These are phyloP conservation scores for Penicillium sp. DNA, from an alignment of 2,329 filamentous ascomycete genomes.

Conservation along the genomic window DNA sequence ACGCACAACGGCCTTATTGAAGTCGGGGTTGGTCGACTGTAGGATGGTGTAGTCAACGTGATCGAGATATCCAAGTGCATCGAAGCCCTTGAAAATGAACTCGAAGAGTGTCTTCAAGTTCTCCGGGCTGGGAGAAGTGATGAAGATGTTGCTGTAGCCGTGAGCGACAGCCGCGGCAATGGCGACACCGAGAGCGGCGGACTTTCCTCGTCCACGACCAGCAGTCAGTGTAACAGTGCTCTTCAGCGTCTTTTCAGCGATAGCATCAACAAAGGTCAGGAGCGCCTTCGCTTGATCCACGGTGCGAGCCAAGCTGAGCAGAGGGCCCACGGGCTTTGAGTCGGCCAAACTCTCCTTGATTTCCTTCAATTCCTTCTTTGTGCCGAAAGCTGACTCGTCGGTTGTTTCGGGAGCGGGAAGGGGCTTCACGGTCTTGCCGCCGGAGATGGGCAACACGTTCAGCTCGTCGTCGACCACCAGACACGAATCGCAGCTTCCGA, in stretches of 20 bases:
- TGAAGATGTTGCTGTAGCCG: conserved; percentile 99
- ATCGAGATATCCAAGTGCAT: conserved; percentile 88
- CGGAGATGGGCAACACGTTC: conserved; percentile 95
- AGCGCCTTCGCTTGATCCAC: conserved; percentile 95
- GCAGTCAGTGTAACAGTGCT: conserved; percentile 94
- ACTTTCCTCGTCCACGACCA: conserved; percentile 93
- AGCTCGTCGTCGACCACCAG: conserved; percentile 96
- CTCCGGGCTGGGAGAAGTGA: conserved; percentile 94
- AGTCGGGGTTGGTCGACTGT: conserved; percentile 95
- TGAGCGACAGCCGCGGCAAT: conserved; percentile 92
- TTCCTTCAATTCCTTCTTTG: conserved; percentile 72
- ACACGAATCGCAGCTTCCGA: conserved; percentile 93
- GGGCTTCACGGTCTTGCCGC: conserved; percentile 83
- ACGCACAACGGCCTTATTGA: conserved; percentile 97
- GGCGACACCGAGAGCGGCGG: conserved; percentile 89
- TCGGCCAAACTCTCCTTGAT: conserved; percentile 88
- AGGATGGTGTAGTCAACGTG: conserved; percentile 98
- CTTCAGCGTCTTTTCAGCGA: conserved; percentile 90
- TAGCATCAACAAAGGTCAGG: conserved; percentile 94
- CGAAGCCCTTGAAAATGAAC: conserved; percentile 97
- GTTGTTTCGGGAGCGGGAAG: conserved; percentile 75
- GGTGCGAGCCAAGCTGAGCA: conserved; percentile 83
- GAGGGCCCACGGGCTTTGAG: conserved; percentile 78
- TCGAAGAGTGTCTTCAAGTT: conserved; percentile 98
- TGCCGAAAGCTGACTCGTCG: conserved; percentile 67